A percentile compares a stretch with the other conserved stretches of the same genome.
These are phyloP conservation scores for Fusarium haematococcum DNA, from an alignment of 2,329 filamentous ascomycete genomes.

Conservation along the genomic window DNA sequence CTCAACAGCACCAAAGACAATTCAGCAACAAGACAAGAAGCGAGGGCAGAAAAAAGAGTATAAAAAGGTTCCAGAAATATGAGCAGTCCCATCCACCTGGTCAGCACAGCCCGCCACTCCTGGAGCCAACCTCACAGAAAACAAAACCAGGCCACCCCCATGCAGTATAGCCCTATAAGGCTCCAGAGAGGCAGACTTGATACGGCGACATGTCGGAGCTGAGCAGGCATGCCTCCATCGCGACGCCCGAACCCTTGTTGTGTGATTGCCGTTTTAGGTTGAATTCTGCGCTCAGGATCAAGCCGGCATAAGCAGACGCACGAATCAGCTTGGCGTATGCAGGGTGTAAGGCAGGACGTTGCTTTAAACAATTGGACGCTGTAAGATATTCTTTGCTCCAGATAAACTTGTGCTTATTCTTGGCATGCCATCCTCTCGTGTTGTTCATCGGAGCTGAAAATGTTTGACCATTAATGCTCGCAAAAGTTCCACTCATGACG, in stretches of 20 bases:
- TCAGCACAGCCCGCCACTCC: neutral
- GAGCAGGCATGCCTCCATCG: neutral
- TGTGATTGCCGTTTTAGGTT: neutral
- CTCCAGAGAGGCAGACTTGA: neutral
- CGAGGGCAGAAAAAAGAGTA: neutral
- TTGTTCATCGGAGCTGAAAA: neutral
- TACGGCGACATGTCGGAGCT: neutral
- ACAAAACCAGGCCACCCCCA: neutral
- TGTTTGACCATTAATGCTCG: slow-evolving; percentile 18
- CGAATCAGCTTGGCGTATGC: neutral
- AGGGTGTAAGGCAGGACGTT: neutral
- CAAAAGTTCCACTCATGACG: slow-evolving; percentile 31
- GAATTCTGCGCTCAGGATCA: neutral
- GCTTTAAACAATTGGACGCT: neutral
- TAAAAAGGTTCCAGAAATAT: neutral
- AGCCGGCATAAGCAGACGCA: neutral
- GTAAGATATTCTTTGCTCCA: neutral
- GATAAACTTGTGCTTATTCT: neutral
- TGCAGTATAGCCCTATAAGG: neutral
- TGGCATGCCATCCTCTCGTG: neutral
- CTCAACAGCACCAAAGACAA: neutral
- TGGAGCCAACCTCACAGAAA: neutral
- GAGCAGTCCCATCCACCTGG: neutral
- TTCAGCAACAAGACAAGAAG: neutral
- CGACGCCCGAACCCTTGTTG: neutral